phyloP scores from a whole-genome alignment of 2,329 filamentous ascomycete species.

The Curvularia sp. region DNA sequence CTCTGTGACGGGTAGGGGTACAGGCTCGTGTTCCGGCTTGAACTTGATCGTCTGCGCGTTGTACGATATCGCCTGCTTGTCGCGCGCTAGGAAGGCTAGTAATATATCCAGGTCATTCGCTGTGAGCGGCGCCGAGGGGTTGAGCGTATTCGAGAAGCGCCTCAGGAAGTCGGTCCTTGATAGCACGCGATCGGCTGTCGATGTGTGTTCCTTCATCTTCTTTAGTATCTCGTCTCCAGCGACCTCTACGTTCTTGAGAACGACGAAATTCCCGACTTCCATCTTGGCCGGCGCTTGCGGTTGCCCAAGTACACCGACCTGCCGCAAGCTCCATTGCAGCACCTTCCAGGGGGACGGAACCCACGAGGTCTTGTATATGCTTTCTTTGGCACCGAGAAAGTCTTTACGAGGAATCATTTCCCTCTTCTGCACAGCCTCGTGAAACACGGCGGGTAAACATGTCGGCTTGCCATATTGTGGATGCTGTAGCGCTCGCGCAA shows the following conservation, averaged over 20 bases:
- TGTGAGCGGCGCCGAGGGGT: constrained; percentile 39
- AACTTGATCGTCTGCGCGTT: constrained; percentile 83
- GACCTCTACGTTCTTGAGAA: constrained; percentile 69
- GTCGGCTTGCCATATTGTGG: constrained; percentile 82
- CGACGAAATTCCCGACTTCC: constrained; percentile 68
- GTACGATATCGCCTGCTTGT: constrained; percentile 75
- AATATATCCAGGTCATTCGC: constrained; percentile 77
- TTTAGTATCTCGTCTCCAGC: constrained; percentile 54
- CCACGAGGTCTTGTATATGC: constrained; percentile 76
- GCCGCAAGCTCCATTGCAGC: constrained; percentile 76
- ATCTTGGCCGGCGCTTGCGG: constrained; percentile 62
- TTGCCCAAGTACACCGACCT: constrained; percentile 65
- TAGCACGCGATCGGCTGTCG: constrained; percentile 46
- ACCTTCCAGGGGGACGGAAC: constrained; percentile 73
- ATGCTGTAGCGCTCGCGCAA: constrained; percentile 75
- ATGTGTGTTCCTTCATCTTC: constrained; percentile 45
- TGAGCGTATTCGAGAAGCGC: constrained; percentile 42
- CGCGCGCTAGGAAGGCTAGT: constrained; percentile 59
- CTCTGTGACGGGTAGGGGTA: constrained; percentile 67
- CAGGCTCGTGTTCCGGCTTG: constrained; percentile 53
- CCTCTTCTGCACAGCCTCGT: constrained; percentile 73
- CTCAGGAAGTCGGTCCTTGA: constrained; percentile 46
- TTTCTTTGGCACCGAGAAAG: constrained; percentile 71
- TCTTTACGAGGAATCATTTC: constrained; percentile 74
- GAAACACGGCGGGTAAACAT: constrained; percentile 78